Conservation (phyloP, 148 eudicot genomes). For the Silene conica region DNA sequence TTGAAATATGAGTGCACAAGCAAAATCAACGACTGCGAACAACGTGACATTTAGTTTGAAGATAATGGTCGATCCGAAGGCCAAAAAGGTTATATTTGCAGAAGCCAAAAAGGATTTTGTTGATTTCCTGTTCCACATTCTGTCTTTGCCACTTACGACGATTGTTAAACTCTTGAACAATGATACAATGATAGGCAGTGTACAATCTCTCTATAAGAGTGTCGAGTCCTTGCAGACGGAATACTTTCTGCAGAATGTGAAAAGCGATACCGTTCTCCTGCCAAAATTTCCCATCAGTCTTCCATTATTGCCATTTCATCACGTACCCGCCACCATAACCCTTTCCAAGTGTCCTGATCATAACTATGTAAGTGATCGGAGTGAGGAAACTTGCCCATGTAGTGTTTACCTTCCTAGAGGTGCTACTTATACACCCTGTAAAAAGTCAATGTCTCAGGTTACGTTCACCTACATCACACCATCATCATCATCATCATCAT, state of each 20-base stretch:
- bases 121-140: neutral
- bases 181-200: neutral
- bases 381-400: neutral
- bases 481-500: neutral
- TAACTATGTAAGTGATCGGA: neutral
- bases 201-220: neutral
- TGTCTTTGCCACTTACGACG: neutral
- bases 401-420: too few relatives aligned
- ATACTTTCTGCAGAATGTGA: neutral
- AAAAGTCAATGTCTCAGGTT: neutral
- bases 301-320: neutral
- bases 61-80: neutral
- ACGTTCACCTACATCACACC: neutral
- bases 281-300: neutral
- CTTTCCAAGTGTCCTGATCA: neutral
- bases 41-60: neutral
- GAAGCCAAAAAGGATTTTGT: neutral
- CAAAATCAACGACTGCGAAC: neutral
- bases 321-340: neutral
- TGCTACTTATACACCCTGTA: neutral
- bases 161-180: neutral
- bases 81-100: neutral
- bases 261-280: neutral
- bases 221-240: neutral
- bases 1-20: neutral